Percentiles rank a stretch among this genome's conserved stretches.
Evolutionary conservation across 495 filamentous ascomycete species (phyloP).

Genomic region (Entonaema liquescens): DNA sequence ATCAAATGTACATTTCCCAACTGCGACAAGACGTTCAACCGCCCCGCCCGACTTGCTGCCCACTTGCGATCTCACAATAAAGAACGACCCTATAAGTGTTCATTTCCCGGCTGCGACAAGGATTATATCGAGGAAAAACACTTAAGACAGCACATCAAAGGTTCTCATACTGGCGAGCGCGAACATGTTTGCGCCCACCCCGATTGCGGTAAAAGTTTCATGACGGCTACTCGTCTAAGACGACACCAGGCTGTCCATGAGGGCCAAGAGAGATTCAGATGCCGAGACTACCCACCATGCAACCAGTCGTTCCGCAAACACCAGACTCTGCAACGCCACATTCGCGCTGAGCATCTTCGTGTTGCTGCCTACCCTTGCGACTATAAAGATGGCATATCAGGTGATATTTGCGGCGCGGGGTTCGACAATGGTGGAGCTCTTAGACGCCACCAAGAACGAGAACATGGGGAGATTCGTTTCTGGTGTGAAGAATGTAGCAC

Average conservation of each 20-base stretch:
- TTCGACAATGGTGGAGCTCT: conserved; percentile 77
- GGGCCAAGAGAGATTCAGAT: conserved; percentile 72
- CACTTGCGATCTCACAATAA: conserved; percentile 83
- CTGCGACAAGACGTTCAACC: conserved; percentile 86
- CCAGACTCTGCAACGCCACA: conserved; percentile 83
- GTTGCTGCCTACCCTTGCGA: conserved; percentile 73
- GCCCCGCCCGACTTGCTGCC: conserved; percentile 78
- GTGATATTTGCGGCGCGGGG: conserved; percentile 67
- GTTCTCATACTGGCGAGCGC: conserved; percentile 76
- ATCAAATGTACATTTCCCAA: conserved; percentile 72
- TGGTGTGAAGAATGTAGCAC: conserved; percentile 73
- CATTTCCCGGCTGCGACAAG: conserved; percentile 75
- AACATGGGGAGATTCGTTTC: conserved; percentile 74
- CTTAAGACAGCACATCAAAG: conserved; percentile 82
- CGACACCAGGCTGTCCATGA: conserved; percentile 74
- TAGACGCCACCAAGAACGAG: conserved; percentile 71
- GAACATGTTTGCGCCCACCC: conserved; percentile 74
- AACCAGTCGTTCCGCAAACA: conserved; percentile 85
- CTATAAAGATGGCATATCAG: conserved; percentile 63
- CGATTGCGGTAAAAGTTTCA: conserved; percentile 81
- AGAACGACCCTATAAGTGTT: conserved; percentile 77
- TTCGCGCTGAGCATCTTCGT: conserved; percentile 74
- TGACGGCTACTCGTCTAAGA: conserved; percentile 75
- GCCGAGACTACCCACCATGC: conserved; percentile 78
- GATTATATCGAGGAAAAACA: conserved; percentile 83